These are phyloP conservation scores for Hyaloscypha finlandica DNA, from an alignment of 495 filamentous ascomycete genomes.

Conservation along the genomic window DNA sequence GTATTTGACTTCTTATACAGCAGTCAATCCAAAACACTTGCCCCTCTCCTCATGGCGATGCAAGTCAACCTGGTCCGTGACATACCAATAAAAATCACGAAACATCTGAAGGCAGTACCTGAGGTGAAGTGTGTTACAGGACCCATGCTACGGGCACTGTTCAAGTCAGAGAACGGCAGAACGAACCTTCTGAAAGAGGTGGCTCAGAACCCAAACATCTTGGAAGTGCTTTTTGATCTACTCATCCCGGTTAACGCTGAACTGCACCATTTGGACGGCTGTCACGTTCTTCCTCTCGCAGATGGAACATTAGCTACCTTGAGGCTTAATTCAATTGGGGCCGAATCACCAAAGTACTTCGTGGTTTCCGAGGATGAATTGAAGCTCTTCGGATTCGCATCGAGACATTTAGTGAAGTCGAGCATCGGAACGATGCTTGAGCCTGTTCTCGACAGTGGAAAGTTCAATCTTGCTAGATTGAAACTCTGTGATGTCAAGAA, in stretches of 20 bases:
- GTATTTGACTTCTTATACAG: conserved; percentile 15
- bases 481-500: conserved; percentile 21
- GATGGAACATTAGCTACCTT: conserved; percentile 34
- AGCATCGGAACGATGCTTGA: not conserved
- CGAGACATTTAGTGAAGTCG: conserved; percentile 21
- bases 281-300: conserved; percentile 36
- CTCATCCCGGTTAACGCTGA: conserved; percentile 14
- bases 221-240: conserved; percentile 26
- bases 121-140: conserved; percentile 2
- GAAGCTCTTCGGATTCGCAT: conserved; percentile 32
- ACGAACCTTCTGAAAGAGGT: conserved; percentile 12
- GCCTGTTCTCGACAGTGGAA: conserved; percentile 1
- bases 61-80: conserved; percentile 19
- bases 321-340: conserved; percentile 5
- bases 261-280: conserved; percentile 28
- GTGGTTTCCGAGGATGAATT: conserved; percentile 27
- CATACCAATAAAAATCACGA: conserved; percentile 16
- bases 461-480: conserved; percentile 31
- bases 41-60: conserved; percentile 18
- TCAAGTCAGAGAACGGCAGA: conserved; percentile 22
- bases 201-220: conserved; percentile 6
- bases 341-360: conserved; percentile 8
- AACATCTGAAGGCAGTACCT: conserved; percentile 6
- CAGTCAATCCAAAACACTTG: conserved; percentile 14
- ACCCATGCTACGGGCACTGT: conserved; percentile 22